phyloP scores from a whole-genome alignment of 208 protist genomes.

The Trichomonas gallinae region DNA sequence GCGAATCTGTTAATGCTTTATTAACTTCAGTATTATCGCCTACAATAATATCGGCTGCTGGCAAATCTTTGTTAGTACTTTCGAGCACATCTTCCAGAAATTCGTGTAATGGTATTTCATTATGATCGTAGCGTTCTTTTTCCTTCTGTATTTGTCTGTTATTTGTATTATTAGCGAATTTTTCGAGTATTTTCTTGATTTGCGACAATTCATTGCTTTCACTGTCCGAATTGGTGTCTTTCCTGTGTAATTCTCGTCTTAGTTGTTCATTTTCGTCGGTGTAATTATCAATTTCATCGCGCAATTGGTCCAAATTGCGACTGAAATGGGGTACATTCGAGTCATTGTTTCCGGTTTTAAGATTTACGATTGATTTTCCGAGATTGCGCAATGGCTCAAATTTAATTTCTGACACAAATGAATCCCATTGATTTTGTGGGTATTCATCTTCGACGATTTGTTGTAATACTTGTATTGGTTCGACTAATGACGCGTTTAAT shows the following conservation, averaged over 20 bases:
- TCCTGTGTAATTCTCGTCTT: background rate
- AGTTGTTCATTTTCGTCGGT: background rate
- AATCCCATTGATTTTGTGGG: background rate
- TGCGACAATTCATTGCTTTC: background rate
- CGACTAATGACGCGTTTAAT: background rate
- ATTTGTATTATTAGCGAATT: background rate
- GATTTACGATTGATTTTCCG: background rate
- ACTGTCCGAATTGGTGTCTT: background rate
- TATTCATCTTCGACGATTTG: background rate
- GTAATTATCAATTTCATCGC: background rate
- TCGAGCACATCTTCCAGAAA: background rate
- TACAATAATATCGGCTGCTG: background rate
- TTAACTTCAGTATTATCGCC: background rate
- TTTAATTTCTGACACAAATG: background rate
- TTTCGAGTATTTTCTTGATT: background rate
- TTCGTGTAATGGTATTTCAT: background rate
- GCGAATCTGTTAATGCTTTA: background rate
- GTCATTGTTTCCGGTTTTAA: background rate
- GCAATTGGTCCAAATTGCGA: background rate
- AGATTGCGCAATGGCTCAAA: background rate
- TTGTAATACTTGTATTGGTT: background rate
- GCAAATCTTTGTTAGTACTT: background rate
- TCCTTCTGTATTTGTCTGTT: background rate
- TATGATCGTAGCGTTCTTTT: background rate
- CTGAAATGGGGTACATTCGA: background rate